Evolutionary conservation across 2,329 filamentous ascomycete genomes (phyloP), one percentile per base, ranked within the genome.

Genomic region (Colletotrichum theobromicola): DNA sequence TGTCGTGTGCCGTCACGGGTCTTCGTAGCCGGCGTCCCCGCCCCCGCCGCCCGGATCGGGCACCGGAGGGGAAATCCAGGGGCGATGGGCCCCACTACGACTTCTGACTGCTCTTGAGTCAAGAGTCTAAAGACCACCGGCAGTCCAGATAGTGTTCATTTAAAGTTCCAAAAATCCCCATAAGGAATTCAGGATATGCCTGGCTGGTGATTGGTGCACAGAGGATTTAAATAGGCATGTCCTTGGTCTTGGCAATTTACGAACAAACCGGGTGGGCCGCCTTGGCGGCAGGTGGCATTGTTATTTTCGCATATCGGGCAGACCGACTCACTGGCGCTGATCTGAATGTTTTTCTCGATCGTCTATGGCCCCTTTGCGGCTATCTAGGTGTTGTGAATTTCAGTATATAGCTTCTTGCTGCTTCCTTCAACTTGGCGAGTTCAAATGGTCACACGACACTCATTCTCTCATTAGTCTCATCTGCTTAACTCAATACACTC

Each of bases 331-430:
- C 42, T 46, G 42, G 42, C 42, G n/a, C 42, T 46, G 42, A 46
- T 46, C 42, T 46, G n/a, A 46, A 46, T 21, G 42, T 46, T 46
- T 42, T n/a, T 21, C 18, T n/a, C 21, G n/a, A 1, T 46, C 2
- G 18, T 46, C n/a, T 46, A 1, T 46, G 42, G n/a, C n/a, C n/a
- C 42, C 42, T 46, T 21, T 46, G n/a, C 18, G 0, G 10, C 13
- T 5, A 2, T 46, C 21, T 13, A 0, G 0, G 10, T 12, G n/a
- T 12, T n/a, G 42, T n/a, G 42, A 21, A 0, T 46, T 1, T 13
- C 42, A 21, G 5, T 46, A 46, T 46, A 21, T 46, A 46, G 42
- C 42, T 21, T 21, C 42, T n/a, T 21, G 21, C n/a, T 46, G 42
- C n/a, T 46, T 46, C 42, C 42, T 46, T 46, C 42, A 21, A 46